A percentile compares a stretch with the other conserved stretches of the same genome.
Evolutionary conservation across 1,284 basidiomycete species (phyloP).

Genomic region (Cutaneotrichosporon sp.): DNA sequence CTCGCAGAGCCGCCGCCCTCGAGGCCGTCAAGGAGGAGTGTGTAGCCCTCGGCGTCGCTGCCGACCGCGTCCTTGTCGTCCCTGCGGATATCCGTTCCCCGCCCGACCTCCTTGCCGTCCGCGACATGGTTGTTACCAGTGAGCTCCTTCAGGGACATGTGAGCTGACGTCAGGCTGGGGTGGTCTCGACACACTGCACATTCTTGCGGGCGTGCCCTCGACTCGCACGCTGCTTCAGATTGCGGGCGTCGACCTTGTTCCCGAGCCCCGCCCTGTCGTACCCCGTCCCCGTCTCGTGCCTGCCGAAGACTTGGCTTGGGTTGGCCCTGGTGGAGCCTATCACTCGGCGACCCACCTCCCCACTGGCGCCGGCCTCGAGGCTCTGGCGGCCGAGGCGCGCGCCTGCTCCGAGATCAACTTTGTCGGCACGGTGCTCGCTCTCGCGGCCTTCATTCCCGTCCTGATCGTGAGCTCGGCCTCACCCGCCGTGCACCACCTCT

Average conservation of each 20-base stretch:
- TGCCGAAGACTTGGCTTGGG: background rate
- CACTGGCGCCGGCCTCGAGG: constrained; percentile 45
- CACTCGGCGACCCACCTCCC: constrained; percentile 20
- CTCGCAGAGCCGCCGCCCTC: constrained; percentile 63
- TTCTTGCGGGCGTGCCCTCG: constrained; percentile 82
- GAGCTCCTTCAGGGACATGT: constrained; percentile 30
- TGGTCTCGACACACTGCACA: constrained; percentile 78
- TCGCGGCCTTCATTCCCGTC: constrained; percentile 64
- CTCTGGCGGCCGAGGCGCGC: constrained; percentile 50
- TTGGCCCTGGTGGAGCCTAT: background rate
- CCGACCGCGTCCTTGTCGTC: constrained; percentile 51
- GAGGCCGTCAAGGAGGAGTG: constrained; percentile 66
- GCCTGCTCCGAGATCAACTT: constrained; percentile 54
- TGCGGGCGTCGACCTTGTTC: constrained; percentile 61
- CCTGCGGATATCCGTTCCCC: constrained; percentile 66
- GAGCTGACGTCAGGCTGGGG: constrained; percentile 62
- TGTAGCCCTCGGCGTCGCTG: constrained; percentile 31
- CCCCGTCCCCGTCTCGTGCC: constrained; percentile 19
- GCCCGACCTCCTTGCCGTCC: constrained; percentile 67
- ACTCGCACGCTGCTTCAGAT: constrained; percentile 73
- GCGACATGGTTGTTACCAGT: constrained; percentile 63
- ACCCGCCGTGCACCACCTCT: constrained; percentile 76
- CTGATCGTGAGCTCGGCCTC: constrained; percentile 66
- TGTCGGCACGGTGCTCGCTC: constrained; percentile 55
- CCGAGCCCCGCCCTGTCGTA: constrained; percentile 10